Conservation (phyloP, 2,329 filamentous ascomycete genomes). For the Ophiostoma triangulosporum region DNA sequence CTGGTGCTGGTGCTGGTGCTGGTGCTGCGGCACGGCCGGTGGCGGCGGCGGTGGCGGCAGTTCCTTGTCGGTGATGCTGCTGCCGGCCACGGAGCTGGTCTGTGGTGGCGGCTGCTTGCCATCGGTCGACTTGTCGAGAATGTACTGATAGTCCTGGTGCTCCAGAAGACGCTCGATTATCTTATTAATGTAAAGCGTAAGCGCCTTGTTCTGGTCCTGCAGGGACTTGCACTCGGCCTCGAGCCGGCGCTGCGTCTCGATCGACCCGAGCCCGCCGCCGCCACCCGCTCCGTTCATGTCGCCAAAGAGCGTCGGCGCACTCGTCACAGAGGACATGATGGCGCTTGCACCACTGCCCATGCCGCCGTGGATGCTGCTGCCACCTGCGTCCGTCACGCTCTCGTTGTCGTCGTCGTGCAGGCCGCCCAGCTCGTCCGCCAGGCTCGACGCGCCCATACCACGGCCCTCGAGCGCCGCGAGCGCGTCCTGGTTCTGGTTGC, state of each 20-base stretch:
- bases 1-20: conserved; percentile 27
- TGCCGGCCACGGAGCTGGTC: conserved; percentile 23
- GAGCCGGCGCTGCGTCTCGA: conserved; percentile 48
- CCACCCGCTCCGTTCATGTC: neutral
- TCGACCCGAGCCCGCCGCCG: neutral
- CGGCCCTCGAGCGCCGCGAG: conserved; percentile 50
- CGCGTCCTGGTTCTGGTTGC: conserved; percentile 53
- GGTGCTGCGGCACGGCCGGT: conserved; percentile 25
- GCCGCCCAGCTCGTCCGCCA: conserved; percentile 91
- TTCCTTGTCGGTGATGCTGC: conserved; percentile 62
- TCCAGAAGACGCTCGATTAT: conserved; percentile 92
- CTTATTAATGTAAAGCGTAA: conserved; percentile 97
- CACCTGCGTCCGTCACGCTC: conserved; percentile 3
- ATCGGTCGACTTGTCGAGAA: conserved; percentile 67
- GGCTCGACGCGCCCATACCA: conserved; percentile 28
- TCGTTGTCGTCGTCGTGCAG: conserved; percentile 45
- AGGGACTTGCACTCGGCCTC: conserved; percentile 67
- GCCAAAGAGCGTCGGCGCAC: neutral
- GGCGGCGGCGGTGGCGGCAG: conserved; percentile 67
- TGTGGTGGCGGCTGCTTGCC: conserved; percentile 33
- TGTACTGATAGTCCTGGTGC: conserved; percentile 88
- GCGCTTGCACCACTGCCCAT: neutral
- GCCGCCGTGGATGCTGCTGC: neutral
- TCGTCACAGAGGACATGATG: neutral
- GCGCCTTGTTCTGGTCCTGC: conserved; percentile 91